These are phyloP conservation scores for Anastatica hierochuntica DNA, from an alignment of 345 rosid genomes.

Conservation along the genomic window DNA sequence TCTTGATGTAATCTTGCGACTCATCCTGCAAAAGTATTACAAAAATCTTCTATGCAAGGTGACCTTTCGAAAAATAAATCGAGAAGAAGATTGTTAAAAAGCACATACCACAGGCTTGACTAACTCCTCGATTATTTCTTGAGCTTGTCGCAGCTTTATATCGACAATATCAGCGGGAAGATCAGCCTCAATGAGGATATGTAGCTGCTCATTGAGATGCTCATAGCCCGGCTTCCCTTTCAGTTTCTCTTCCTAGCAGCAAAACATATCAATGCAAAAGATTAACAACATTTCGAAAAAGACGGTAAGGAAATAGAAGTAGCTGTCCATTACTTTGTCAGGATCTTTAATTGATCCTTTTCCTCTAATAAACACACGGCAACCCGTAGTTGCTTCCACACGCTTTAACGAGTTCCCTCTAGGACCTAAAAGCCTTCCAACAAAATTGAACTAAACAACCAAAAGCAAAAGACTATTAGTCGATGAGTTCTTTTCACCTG, in stretches of 20 bases:
- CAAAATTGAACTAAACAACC: slow-evolving; percentile 79
- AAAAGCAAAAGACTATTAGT: background rate
- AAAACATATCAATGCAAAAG: slow-evolving; percentile 9
- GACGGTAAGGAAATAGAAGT: background rate
- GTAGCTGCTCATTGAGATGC: slow-evolving; percentile 66
- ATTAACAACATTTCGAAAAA: background rate
- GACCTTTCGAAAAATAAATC: background rate
- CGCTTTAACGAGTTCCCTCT: slow-evolving; percentile 98
- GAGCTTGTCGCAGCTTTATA: slow-evolving; percentile 54
- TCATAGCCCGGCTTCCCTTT: slow-evolving; percentile 71
- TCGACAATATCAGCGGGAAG: slow-evolving; percentile 58
- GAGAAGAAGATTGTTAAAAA: slow-evolving; percentile 8
- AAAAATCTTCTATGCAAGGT: slow-evolving; percentile 5
- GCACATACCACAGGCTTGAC: slow-evolving; percentile 81
- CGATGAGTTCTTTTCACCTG: background rate
- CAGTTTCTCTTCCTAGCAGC: slow-evolving; percentile 56
- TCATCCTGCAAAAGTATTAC: slow-evolving; percentile 47
- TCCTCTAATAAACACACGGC: slow-evolving; percentile 88
- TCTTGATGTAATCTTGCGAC: slow-evolving; percentile 85
- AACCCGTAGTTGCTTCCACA: slow-evolving; percentile 96
- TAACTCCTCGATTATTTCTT: slow-evolving; percentile 76
- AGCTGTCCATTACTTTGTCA: slow-evolving; percentile 68
- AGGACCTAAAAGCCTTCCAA: slow-evolving; percentile 95
- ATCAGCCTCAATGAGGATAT: slow-evolving; percentile 69
- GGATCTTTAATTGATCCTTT: slow-evolving; percentile 98